These are phyloP conservation scores for Ettlia oleoabundans DNA, from an alignment of 139 green algal genomes.

Conservation along the genomic window DNA sequence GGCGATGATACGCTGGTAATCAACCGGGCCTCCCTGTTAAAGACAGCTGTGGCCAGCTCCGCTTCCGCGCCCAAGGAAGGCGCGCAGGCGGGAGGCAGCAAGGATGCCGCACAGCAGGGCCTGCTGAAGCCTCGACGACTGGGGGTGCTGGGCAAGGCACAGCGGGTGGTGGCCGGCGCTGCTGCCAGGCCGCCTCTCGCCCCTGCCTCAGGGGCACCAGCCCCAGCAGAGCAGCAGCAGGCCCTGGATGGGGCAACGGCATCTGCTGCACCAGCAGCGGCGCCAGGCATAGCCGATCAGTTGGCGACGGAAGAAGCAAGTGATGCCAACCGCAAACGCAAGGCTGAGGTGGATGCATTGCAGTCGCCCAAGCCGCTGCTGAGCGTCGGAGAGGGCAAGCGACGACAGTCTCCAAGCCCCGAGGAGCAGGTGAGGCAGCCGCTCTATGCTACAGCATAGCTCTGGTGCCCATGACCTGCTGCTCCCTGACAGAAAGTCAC, in stretches of 20 bases:
- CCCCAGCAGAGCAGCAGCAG: neutral
- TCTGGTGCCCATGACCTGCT: too few species aligned
- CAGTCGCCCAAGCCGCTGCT: conserved; percentile 36
- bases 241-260: neutral
- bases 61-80: conserved; percentile 1
- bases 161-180: conserved; percentile 8
- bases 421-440: too few species aligned
- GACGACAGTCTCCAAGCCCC: conserved; percentile 16
- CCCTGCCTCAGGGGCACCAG: neutral
- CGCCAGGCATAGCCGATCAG: neutral
- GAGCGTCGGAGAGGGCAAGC: conserved; percentile 21
- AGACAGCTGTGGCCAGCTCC: neutral
- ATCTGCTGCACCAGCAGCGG: neutral
- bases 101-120: neutral
- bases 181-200: neutral
- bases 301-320: neutral
- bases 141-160: conserved; percentile 31
- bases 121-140: conserved; percentile 27
- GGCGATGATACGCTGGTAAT: conserved; percentile 31
- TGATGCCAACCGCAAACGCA: conserved; percentile 52
- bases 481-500: too few species aligned
- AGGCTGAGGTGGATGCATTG: conserved; percentile 47
- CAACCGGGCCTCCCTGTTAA: neutral
- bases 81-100: neutral
- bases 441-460: too few species aligned